Evolutionary conservation across 495 filamentous ascomycete species (phyloP).

Genomic region (Xylona heveae): DNA sequence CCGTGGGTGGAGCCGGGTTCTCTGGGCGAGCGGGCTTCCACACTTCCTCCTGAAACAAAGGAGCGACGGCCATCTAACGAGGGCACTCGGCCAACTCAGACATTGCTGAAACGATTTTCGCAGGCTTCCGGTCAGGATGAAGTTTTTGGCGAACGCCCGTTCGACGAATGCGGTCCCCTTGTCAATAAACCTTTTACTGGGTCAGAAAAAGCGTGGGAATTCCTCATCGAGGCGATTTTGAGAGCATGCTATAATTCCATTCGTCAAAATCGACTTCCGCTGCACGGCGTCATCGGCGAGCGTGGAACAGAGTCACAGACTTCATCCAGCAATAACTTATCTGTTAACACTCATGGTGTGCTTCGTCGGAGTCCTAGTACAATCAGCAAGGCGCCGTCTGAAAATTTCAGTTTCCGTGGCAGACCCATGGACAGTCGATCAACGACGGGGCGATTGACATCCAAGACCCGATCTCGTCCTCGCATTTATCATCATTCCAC

Average conservation of each 20-base stretch:
- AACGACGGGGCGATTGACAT: conserved; percentile 50
- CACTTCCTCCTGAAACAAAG: conserved; percentile 6
- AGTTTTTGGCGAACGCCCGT: conserved; percentile 12
- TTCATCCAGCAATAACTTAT: conserved; percentile 12
- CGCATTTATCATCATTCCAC: conserved; percentile 58
- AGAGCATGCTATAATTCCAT: conserved; percentile 87
- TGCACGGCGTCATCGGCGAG: conserved; percentile 39
- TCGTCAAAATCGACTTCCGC: conserved; percentile 59
- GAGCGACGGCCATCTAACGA: conserved; percentile 15
- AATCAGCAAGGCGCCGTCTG: conserved; percentile 67
- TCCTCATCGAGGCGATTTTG: conserved; percentile 69
- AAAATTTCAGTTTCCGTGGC: conserved; percentile 43
- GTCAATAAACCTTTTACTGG: conserved; percentile 65
- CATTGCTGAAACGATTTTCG: neutral
- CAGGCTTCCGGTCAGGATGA: conserved; percentile 4
- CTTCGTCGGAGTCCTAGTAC: conserved; percentile 77
- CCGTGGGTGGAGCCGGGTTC: conserved; percentile 7
- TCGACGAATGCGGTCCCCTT: conserved; percentile 32
- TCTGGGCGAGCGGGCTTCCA: conserved; percentile 5
- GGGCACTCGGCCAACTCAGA: conserved; percentile 3
- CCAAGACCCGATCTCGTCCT: conserved; percentile 69
- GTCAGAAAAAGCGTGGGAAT: conserved; percentile 62
- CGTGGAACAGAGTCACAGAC: conserved; percentile 13
- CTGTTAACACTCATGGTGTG: conserved; percentile 25
- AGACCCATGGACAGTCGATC: conserved; percentile 1